These are phyloP conservation scores for Colletotrichum cordylinicola DNA, from an alignment of 2,329 filamentous ascomycete species.

Conservation along the genomic window DNA sequence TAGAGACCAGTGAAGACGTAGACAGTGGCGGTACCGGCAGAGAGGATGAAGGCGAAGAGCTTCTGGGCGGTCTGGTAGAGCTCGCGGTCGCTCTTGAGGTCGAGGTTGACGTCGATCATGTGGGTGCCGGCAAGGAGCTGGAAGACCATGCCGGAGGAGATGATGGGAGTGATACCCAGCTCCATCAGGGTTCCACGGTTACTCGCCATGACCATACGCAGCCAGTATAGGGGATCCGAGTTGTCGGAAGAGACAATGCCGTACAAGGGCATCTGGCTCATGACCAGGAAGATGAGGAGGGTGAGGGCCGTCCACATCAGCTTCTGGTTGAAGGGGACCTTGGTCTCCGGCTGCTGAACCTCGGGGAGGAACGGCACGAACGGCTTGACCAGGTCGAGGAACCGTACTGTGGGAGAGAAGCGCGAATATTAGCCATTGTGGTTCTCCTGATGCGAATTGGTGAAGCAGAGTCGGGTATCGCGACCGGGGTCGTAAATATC, in stretches of 20 bases:
- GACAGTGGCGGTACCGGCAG: constrained; percentile 95
- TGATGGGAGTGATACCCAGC: constrained; percentile 96
- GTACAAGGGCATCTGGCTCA: constrained; percentile 99
- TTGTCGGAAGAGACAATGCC: constrained; percentile 99
- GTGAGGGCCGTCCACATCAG: constrained; percentile 95
- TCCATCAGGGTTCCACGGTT: constrained; percentile 97
- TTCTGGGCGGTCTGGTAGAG: constrained; percentile 99
- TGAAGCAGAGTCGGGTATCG: background rate
- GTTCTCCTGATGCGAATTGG: background rate
- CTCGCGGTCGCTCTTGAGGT: constrained; percentile 99
- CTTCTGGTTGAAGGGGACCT: constrained; percentile 98
- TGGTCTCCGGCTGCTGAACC: constrained; percentile 98
- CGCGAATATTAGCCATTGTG: constrained; percentile 14
- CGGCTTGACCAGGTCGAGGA: constrained; percentile 99
- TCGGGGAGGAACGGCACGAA: constrained; percentile 99
- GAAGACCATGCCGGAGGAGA: constrained; percentile 99
- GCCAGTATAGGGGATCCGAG: constrained; percentile 98
- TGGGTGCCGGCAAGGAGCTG: constrained; percentile 99
- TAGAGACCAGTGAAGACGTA: constrained; percentile 99
- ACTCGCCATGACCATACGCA: constrained; percentile 99
- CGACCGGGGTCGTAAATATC: background rate
- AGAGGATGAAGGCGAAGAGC: constrained; percentile 96
- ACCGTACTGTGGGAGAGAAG: constrained; percentile 74
- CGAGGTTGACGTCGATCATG: constrained; percentile 99
- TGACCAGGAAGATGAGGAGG: constrained; percentile 98